Evolutionary conservation across 148 eudicot genomes (phyloP).

Genomic region (Agrostemma githago): DNA sequence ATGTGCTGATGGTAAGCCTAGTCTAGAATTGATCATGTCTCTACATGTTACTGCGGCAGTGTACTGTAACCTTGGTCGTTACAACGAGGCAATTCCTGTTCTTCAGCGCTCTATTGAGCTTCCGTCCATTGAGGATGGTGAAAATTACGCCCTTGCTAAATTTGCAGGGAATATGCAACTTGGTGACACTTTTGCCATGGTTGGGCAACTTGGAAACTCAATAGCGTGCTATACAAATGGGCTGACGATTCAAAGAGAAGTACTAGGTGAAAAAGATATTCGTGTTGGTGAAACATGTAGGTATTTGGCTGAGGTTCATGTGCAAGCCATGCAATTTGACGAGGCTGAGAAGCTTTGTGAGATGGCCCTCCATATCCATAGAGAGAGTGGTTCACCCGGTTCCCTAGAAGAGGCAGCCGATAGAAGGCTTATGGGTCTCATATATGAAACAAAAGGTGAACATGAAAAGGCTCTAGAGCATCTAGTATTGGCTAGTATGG

Average conservation of each 20-base stretch:
- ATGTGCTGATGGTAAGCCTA: slow-evolving; percentile 67
- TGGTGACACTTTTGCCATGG: slow-evolving; percentile 86
- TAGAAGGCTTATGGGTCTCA: slow-evolving; percentile 94
- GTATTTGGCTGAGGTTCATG: slow-evolving; percentile 92
- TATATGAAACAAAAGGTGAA: slow-evolving; percentile 82
- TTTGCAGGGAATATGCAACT: slow-evolving; percentile 97
- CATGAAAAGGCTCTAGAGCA: slow-evolving; percentile 96
- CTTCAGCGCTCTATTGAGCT: slow-evolving; percentile 75
- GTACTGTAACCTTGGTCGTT: slow-evolving; percentile 68
- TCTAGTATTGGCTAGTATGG: slow-evolving; percentile 93
- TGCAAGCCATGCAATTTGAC: slow-evolving; percentile 86
- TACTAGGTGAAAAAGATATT: slow-evolving; percentile 71
- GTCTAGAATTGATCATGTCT: slow-evolving; percentile 85
- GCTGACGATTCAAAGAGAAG: slow-evolving; percentile 64
- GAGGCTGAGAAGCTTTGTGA: slow-evolving; percentile 84
- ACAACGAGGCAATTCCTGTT: slow-evolving; percentile 70
- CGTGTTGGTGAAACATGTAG: slow-evolving; percentile 94
- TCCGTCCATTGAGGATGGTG: slow-evolving; percentile 58
- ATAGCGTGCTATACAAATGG: slow-evolving; percentile 66
- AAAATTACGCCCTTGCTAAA: slow-evolving; percentile 87
- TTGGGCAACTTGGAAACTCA: slow-evolving; percentile 83
- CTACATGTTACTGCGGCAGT: slow-evolving; percentile 88
- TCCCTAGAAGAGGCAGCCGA: slow-evolving; percentile 95
- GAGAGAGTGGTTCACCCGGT: slow-evolving; percentile 61
- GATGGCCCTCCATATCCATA: slow-evolving; percentile 84